Percentiles rank a stretch among this genome's conserved stretches.
phyloP scores from a whole-genome alignment of 805 yeast species.

The Metschnikowia gelsemii region DNA sequence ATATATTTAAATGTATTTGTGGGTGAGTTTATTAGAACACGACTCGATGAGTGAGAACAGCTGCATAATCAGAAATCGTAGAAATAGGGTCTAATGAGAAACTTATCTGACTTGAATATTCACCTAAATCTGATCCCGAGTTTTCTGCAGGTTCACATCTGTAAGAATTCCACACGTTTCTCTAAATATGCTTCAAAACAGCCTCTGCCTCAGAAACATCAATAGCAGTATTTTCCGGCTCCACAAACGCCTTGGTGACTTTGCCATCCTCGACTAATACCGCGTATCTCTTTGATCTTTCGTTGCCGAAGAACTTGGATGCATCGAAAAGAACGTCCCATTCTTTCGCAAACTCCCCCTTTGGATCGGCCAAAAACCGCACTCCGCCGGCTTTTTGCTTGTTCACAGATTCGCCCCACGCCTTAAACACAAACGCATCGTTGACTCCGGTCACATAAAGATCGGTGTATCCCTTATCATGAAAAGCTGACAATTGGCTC shows the following conservation, averaged over 20 bases:
- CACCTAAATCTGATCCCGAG: too few relatives aligned
- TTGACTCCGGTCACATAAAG: constrained; percentile 76
- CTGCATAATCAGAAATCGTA: too few relatives aligned
- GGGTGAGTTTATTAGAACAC: too few relatives aligned
- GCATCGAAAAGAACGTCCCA: constrained; percentile 77
- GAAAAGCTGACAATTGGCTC: constrained; percentile 48
- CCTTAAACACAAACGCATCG: constrained; percentile 81
- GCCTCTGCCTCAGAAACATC: constrained; percentile 50
- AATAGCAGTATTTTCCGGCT: constrained; percentile 78
- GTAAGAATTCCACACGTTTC: neutral
- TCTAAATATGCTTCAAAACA: constrained; percentile 33
- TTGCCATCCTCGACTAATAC: constrained; percentile 72
- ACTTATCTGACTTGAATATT: too few relatives aligned
- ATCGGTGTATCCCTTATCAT: constrained; percentile 61
- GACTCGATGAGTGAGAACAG: too few relatives aligned
- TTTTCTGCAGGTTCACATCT: too few relatives aligned
- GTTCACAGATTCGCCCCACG: constrained; percentile 60
- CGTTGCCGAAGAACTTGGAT: constrained; percentile 68
- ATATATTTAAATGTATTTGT: too few relatives aligned
- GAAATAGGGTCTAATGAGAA: too few relatives aligned
- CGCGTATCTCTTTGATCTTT: constrained; percentile 74
- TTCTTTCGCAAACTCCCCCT: constrained; percentile 64
- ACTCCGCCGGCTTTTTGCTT: constrained; percentile 32
- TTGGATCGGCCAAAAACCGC: constrained; percentile 75
- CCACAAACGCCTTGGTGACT: constrained; percentile 64